phyloP scores from a whole-genome alignment of 2,329 filamentous ascomycete species.

The Fusarium sp. region DNA sequence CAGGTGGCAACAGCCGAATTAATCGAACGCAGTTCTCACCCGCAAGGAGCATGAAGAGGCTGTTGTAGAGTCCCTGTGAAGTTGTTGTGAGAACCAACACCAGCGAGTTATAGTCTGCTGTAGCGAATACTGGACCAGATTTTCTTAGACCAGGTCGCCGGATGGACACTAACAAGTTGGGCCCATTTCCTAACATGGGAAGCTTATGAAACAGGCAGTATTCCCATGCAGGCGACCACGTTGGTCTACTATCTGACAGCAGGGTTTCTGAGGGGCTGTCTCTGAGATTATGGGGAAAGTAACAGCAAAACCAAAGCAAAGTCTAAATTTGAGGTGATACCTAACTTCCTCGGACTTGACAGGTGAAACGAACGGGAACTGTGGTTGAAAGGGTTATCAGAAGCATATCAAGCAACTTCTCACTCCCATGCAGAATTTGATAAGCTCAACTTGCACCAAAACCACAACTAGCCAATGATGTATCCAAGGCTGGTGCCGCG shows the following conservation, averaged over 20 bases:
- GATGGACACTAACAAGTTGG: background rate
- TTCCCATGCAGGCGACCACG: background rate
- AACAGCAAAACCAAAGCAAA: background rate
- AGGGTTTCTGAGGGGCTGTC: background rate
- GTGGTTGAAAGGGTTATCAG: too few relatives aligned
- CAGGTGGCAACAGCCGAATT: background rate
- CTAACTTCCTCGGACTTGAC: background rate
- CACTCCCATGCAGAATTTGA: background rate
- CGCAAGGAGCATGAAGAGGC: background rate
- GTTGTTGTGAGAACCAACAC: background rate
- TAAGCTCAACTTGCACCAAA: background rate
- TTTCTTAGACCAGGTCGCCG: background rate
- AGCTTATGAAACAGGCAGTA: background rate
- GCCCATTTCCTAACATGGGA: background rate
- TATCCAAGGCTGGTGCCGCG: background rate
- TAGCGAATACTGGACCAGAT: background rate
- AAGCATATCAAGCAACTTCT: background rate
- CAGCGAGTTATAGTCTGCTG: background rate
- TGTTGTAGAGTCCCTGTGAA: background rate
- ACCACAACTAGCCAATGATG: conserved; percentile 6
- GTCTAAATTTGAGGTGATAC: background rate
- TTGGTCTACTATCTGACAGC: background rate
- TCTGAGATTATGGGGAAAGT: background rate
- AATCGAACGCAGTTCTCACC: background rate
- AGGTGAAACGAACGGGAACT: background rate